Evolutionary conservation across 305 asterid species (phyloP).

Genomic region (Solanum aculeatissimum): DNA sequence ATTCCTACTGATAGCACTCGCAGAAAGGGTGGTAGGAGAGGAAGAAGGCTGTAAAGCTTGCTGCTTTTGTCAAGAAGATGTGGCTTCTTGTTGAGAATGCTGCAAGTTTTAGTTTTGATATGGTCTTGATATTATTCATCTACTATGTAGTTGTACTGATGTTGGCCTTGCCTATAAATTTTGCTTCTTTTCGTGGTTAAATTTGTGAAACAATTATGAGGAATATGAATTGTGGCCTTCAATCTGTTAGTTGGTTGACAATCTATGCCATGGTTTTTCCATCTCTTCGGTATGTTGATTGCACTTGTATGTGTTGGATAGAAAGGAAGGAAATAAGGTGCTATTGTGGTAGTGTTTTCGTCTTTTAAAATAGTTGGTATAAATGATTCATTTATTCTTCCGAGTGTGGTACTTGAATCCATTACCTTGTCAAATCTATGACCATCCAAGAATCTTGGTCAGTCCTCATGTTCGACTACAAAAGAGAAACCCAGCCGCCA

Average conservation of each 20-base stretch:
- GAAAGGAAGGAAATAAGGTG: not conserved
- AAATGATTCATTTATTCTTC: not conserved
- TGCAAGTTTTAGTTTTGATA: not conserved
- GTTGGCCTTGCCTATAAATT: not conserved
- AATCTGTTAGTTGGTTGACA: not conserved
- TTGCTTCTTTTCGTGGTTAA: not conserved
- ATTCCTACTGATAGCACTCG: slow-evolving; percentile 23
- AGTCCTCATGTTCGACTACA: not conserved
- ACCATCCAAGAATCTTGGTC: not conserved
- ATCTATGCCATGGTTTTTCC: not conserved
- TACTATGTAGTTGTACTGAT: not conserved
- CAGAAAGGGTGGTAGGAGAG: slow-evolving; percentile 28
- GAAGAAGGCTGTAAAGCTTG: slow-evolving; percentile 16
- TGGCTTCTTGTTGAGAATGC: not conserved
- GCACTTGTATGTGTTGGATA: not conserved
- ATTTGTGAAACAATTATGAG: not conserved
- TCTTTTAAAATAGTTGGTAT: not conserved
- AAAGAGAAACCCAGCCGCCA: not conserved
- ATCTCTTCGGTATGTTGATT: not conserved
- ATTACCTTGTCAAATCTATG: not conserved
- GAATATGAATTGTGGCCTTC: not conserved
- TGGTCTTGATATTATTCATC: not conserved
- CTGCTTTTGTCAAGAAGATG: not conserved
- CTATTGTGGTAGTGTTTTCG: not conserved
- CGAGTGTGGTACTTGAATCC: not conserved